A percentile compares a stretch with the other conserved stretches of the same genome.
Conservation (phyloP, 2,329 filamentous ascomycete genomes). For the Mariannaea sp. region DNA sequence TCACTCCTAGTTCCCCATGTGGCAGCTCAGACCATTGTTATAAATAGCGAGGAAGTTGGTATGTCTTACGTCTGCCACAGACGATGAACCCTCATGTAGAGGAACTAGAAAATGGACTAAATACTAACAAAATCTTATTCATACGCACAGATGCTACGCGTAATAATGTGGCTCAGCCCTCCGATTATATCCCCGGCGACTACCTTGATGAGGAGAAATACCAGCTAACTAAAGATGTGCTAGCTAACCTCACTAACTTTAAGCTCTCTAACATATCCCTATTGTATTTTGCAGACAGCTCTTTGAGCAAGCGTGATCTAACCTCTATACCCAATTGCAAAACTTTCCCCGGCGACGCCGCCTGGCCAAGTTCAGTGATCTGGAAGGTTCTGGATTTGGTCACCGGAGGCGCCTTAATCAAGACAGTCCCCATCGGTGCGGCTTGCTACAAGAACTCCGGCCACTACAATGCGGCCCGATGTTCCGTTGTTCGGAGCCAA, state of each 20-base stretch:
- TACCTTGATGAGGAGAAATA: conserved; percentile 25
- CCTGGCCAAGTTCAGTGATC: conserved; percentile 36
- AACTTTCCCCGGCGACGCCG: conserved; percentile 40
- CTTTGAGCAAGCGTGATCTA: not conserved
- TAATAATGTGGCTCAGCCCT: conserved; percentile 9
- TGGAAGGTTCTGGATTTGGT: conserved; percentile 46
- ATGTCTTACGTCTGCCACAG: not conserved
- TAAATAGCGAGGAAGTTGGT: conserved; percentile 24
- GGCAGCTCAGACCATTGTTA: conserved; percentile 20
- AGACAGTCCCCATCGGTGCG: conserved; percentile 41
- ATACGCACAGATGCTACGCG: conserved; percentile 20
- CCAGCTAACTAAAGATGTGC: conserved; percentile 22
- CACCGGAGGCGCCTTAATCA: conserved; percentile 39
- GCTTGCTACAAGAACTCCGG: conserved; percentile 38
- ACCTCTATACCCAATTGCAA: conserved; percentile 35
- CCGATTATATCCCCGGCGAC: conserved; percentile 21
- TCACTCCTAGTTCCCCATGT: conserved; percentile 12
- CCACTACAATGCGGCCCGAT: conserved; percentile 37
- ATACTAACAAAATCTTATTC: not conserved
- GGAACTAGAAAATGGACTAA: too few species aligned
- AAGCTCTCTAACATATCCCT: conserved; percentile 15
- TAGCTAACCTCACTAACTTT: conserved; percentile 21
- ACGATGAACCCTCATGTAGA: not conserved
- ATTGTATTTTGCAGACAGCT: conserved; percentile 19
- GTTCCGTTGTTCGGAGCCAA: conserved; percentile 33